A percentile compares a stretch with the other conserved stretches of the same genome.
Conservation (phyloP, 345 rosid species). For the Corchorus olitorius region DNA sequence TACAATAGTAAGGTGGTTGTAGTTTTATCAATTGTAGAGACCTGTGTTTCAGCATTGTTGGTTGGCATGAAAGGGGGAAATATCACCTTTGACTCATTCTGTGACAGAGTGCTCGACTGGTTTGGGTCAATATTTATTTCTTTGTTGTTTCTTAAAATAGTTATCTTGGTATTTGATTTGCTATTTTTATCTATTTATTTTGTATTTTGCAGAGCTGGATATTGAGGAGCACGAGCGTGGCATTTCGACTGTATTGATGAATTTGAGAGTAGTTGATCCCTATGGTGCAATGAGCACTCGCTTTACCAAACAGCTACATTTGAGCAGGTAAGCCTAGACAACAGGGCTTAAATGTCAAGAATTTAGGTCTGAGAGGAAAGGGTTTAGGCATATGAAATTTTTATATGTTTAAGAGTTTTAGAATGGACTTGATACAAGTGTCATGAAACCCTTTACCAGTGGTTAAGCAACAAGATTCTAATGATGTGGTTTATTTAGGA, state of each 20-base stretch:
- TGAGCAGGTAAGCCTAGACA: conserved; percentile 60
- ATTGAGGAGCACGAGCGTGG: conserved; percentile 65
- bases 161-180: neutral
- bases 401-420: no score
- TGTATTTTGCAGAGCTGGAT: conserved; percentile 41
- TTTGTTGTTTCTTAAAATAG: neutral
- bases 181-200: conserved; percentile 1
- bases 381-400: no score
- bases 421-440: no score
- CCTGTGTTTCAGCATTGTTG: no score
- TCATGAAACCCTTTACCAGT: no score
- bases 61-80: no score
- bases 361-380: no score
- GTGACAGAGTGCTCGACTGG: conserved; percentile 40
- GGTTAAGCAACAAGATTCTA: no score
- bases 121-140: conserved; percentile 23
- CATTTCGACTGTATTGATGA: conserved; percentile 71
- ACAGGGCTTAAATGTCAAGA: no score
- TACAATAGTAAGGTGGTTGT: no score
- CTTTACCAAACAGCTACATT: conserved; percentile 95
- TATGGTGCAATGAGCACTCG: conserved; percentile 80
- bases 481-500: no score
- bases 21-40: no score
- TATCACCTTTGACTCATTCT: conserved; percentile 44
- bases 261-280: conserved; percentile 78